phyloP scores from a whole-genome alignment of 768 basidiomycete species.

The Phaeotremella fagi region DNA sequence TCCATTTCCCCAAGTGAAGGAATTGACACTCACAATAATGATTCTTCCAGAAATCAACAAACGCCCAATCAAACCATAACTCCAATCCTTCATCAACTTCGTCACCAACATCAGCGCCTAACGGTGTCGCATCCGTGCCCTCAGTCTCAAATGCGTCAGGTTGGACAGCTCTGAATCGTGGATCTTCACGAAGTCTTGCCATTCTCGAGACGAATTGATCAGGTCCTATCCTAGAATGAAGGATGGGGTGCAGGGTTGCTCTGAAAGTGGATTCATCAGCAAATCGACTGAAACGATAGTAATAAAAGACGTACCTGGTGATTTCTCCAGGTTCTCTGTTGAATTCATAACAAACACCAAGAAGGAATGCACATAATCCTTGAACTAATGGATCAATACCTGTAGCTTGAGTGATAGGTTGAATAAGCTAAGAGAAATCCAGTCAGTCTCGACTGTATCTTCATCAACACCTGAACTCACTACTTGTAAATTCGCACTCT shows the following conservation, averaged over 20 bases:
- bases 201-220: conserved; percentile 84
- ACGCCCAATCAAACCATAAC: conserved; percentile 97
- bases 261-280: conserved; percentile 49
- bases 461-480: conserved; percentile 60
- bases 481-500: conserved; percentile 79
- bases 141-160: conserved; percentile 70
- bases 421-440: conserved; percentile 84
- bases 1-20: neutral
- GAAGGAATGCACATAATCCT: conserved; percentile 81
- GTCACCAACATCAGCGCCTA: conserved; percentile 34
- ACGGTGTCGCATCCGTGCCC: conserved; percentile 13
- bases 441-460: too few relatives aligned
- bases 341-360: conserved; percentile 94
- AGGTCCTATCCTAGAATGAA: conserved; percentile 75
- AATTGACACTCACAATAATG: conserved; percentile 80
- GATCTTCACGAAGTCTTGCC: conserved; percentile 81
- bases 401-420: conserved; percentile 84
- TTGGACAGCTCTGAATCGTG: conserved; percentile 81
- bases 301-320: conserved; percentile 61
- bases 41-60: conserved; percentile 98
- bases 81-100: conserved; percentile 63
- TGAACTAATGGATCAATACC: conserved; percentile 82
- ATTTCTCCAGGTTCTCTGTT: conserved; percentile 93
- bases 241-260: conserved; percentile 78
- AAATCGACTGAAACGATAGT: neutral